Percentiles rank a stretch among this genome's conserved stretches.
phyloP scores from a whole-genome alignment of 2,329 filamentous ascomycete species.

The Hymenoscyphus scutula region DNA sequence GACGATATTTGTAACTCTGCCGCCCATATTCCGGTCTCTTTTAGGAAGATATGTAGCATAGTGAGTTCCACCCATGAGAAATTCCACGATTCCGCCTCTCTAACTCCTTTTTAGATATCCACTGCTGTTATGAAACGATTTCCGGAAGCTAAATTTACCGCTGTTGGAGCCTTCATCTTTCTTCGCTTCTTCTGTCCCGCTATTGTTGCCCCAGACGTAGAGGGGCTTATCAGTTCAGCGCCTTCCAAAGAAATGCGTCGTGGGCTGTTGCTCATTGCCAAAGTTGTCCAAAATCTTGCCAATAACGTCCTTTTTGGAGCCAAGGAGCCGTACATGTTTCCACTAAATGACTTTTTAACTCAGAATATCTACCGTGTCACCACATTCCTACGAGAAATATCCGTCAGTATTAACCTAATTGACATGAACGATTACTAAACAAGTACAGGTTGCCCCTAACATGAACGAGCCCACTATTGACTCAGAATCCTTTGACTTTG shows the following conservation, averaged over 20 bases:
- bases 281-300: slow-evolving; percentile 68
- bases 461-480: slow-evolving; percentile 42
- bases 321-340: slow-evolving; percentile 72
- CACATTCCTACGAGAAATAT: slow-evolving; percentile 65
- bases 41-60: slow-evolving; percentile 66
- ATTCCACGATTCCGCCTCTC: neutral
- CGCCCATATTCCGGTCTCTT: slow-evolving; percentile 58
- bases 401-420: slow-evolving; percentile 44
- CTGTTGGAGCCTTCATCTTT: slow-evolving; percentile 69
- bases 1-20: slow-evolving; percentile 67
- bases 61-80: slow-evolving; percentile 40
- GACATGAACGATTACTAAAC: slow-evolving; percentile 8
- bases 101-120: slow-evolving; percentile 49
- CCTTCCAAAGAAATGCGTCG: slow-evolving; percentile 69
- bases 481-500: slow-evolving; percentile 62
- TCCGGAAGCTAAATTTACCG: slow-evolving; percentile 68
- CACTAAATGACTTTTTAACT: slow-evolving; percentile 65
- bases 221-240: slow-evolving; percentile 58
- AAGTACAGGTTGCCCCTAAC: slow-evolving; percentile 47
- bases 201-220: slow-evolving; percentile 67
- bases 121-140: slow-evolving; percentile 62
- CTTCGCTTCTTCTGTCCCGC: slow-evolving; percentile 71
- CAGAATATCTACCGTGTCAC: slow-evolving; percentile 68
- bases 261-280: slow-evolving; percentile 66
- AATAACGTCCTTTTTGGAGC: slow-evolving; percentile 71